Percentiles rank a stretch among this genome's conserved stretches.
Conservation (phyloP, 805 yeast species). For the Millerozyma acaciae region DNA sequence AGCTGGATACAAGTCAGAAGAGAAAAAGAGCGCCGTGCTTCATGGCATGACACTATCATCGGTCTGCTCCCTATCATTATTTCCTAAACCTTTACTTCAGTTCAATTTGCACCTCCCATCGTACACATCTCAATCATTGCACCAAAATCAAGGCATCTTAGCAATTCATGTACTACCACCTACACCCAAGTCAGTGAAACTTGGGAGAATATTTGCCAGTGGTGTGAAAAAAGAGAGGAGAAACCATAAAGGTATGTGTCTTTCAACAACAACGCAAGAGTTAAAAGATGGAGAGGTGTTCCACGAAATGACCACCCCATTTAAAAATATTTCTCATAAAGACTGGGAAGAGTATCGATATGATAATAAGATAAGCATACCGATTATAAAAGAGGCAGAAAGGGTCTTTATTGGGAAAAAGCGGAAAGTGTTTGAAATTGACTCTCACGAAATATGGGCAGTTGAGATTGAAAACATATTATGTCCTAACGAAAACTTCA, state of each 20-base stretch:
- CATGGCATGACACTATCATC: slow-evolving; percentile 87
- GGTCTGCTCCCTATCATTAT: slow-evolving; percentile 73
- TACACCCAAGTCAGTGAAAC: slow-evolving; percentile 43
- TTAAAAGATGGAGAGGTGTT: slow-evolving; percentile 32
- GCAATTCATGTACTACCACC: slow-evolving; percentile 80
- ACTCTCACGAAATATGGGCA: slow-evolving; percentile 89
- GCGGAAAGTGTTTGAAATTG: slow-evolving; percentile 51
- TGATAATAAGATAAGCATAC: slow-evolving; percentile 34
- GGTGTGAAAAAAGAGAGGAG: slow-evolving; percentile 52
- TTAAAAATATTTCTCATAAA: slow-evolving; percentile 30
- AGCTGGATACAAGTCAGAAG: slow-evolving; percentile 22
- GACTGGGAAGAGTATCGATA: slow-evolving; percentile 30
- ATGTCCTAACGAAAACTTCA: slow-evolving; percentile 17
- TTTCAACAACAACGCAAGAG: slow-evolving; percentile 22
- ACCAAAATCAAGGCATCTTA: slow-evolving; percentile 47
- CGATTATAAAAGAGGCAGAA: slow-evolving; percentile 56
- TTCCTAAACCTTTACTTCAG: slow-evolving; percentile 74
- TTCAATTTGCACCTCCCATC: slow-evolving; percentile 88
- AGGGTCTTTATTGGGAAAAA: slow-evolving; percentile 60
- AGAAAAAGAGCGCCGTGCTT: slow-evolving; percentile 12
- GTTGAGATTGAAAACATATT: slow-evolving; percentile 65
- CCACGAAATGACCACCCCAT: slow-evolving; percentile 54
- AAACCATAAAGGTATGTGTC: slow-evolving; percentile 20
- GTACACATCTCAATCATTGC: slow-evolving; percentile 65
- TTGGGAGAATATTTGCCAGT: slow-evolving; percentile 63